Percentiles rank a stretch among this genome's conserved stretches.
phyloP scores from a whole-genome alignment of 1,284 basidiomycete genomes.

The Malassezia globosa region DNA sequence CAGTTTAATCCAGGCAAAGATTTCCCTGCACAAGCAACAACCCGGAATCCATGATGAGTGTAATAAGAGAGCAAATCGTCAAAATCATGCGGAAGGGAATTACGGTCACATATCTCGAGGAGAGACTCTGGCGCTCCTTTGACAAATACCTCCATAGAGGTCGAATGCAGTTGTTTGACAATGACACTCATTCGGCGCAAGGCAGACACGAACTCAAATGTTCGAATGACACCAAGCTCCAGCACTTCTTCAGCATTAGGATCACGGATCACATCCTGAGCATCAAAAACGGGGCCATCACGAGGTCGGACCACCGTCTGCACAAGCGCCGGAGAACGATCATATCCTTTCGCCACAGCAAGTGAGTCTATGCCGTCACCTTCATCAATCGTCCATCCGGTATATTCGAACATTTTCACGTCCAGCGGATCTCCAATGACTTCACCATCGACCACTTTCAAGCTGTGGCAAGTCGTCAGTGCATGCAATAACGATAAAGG shows the following conservation, averaged over 20 bases:
- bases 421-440: slow-evolving; percentile 91
- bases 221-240: slow-evolving; percentile 81
- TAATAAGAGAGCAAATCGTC: slow-evolving; percentile 94
- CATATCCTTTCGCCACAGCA: slow-evolving; percentile 38
- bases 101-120: slow-evolving; percentile 63
- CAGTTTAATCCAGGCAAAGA: slow-evolving; percentile 84
- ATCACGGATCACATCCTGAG: slow-evolving; percentile 79
- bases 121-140: slow-evolving; percentile 98
- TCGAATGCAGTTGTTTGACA: slow-evolving; percentile 85
- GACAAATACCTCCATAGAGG: slow-evolving; percentile 92
- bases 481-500: slow-evolving; percentile 73
- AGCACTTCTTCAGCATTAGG: slow-evolving; percentile 54
- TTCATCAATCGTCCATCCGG: slow-evolving; percentile 90
- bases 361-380: slow-evolving; percentile 47
- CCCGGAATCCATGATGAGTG: slow-evolving; percentile 90
- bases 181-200: slow-evolving; percentile 94
- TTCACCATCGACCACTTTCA: slow-evolving; percentile 81
- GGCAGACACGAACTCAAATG: slow-evolving; percentile 90
- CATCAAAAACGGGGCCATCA: slow-evolving; percentile 71
- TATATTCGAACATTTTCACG: slow-evolving; percentile 78
- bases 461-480: slow-evolving; percentile 86
- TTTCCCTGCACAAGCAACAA: slow-evolving; percentile 96
- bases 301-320: slow-evolving; percentile 94
- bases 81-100: slow-evolving; percentile 69
- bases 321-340: slow-evolving; percentile 77